These are phyloP conservation scores for Epichloe coenophiala DNA, from an alignment of 2,329 filamentous ascomycete genomes.

Conservation along the genomic window DNA sequence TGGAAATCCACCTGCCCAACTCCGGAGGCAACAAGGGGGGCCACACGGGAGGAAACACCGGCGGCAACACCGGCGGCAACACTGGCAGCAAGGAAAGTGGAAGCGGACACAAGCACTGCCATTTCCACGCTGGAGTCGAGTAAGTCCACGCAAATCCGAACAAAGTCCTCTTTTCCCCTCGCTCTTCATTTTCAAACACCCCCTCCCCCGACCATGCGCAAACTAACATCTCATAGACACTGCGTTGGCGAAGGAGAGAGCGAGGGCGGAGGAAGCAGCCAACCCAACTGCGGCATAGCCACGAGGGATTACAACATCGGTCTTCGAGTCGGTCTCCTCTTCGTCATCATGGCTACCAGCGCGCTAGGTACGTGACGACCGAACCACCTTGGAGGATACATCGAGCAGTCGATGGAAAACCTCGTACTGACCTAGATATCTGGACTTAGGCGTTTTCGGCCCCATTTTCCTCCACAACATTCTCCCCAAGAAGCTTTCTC, in stretches of 20 bases:
- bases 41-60: slow-evolving; percentile 4
- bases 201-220: neutral
- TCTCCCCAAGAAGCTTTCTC: slow-evolving; percentile 33
- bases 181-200: neutral
- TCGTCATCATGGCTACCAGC: slow-evolving; percentile 57
- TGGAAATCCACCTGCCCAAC: slow-evolving; percentile 32
- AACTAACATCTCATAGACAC: slow-evolving; percentile 26
- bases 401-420: neutral
- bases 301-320: slow-evolving; percentile 50
- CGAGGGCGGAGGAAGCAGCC: slow-evolving; percentile 14
- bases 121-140: slow-evolving; percentile 67
- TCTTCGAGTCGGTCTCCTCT: slow-evolving; percentile 57
- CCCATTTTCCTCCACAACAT: slow-evolving; percentile 51
- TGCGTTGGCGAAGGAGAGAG: slow-evolving; percentile 38
- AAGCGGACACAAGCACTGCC: slow-evolving; percentile 18
- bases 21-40: slow-evolving; percentile 11
- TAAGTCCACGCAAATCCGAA: slow-evolving; percentile 24
- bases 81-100: slow-evolving; percentile 4
- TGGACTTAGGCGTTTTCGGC: slow-evolving; percentile 39
- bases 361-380: slow-evolving; percentile 36
- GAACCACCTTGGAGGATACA: neutral
- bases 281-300: slow-evolving; percentile 28
- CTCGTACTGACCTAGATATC: no score
- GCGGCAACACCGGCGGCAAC: neutral
- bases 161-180: neutral